Evolutionary conservation across 2,329 filamentous ascomycete species (phyloP), one percentile per base, ranked within the genome.

Genomic region (Arthrobotrys sphaeroides): DNA sequence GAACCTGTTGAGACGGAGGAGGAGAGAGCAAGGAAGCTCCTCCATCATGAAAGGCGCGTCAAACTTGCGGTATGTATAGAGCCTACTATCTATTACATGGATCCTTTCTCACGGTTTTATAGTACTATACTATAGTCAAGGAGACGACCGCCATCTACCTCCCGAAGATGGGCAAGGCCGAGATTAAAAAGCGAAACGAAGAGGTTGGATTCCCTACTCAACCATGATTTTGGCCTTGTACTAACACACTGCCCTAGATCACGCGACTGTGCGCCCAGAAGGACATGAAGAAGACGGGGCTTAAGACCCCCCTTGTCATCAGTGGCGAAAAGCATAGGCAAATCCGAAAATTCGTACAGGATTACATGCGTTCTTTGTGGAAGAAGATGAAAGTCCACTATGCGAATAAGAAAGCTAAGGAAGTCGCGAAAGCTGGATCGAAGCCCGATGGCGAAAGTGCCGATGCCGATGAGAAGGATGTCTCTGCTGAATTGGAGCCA

Each of bases 111-210:
- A 64, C 18, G 28, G 16, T 10, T 26, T n/a, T 68, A n/a, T 60
- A 75, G 72, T 75, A 75, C 26, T 75, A 75, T 75, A 43, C 64
- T 75, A 75, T 75, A 9, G 64, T 75, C 57, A 75, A 75, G 28
- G 72, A 75, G 38, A 49, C 64, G 64, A 75, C 72, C 43, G 72
- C 72, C 57, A 43, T 64, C 26, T 75, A 65, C 49, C 38, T 75
- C 18, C 47, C 57, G 2, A 75, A 75, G 42, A 75, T 75, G 72
- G 64, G 64, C 20, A 75, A 69, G 43, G 20, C 64, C 6, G 72
- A 75, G 49, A 60, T 75, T 4, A 75, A 75, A 12, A 75, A 75
- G 64, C 53, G 72, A 38, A 75, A 75, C 24, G 72, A 75, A 26
- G 72, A 75, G 64, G 72, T 75, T 51, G 12, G 64, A 16, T 22